Base-by-base conservation (phyloP, 371 early-diverging fungal species). In the Blakeslea trispora region DNA sequence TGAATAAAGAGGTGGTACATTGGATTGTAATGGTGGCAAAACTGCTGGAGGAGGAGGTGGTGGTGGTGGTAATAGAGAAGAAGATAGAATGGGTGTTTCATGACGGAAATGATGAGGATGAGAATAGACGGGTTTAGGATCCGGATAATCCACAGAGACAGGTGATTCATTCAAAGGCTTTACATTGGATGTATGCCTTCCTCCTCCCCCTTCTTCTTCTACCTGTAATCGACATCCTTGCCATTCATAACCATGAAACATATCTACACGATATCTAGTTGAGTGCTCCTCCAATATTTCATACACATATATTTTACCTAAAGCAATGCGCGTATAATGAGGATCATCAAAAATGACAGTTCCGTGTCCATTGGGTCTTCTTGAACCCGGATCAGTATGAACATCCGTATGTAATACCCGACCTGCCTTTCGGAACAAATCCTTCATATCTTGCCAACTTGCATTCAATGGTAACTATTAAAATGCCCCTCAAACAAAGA, bases 371-470 rank as follows among this genome's bases (percentile, higher is more conserved):
- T 84, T 84, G 4, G 89, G 83, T 49, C 56, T 49, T 57, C 60
- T 72, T 35, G 86, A 83, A 50, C 88, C 86, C 31, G 64, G 68
- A 45, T 86, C 86, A 21, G 79, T 66, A 5, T 86, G 83, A 14
- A 93, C 84, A 65, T 93, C 92, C 3, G 90, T 86, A 40, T 88
- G 81, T 24, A 84, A 53, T 0, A 91, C 89, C n/a, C 71, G 64
- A 17, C 91, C 91, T 11, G 89, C 88, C 55, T 85, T 80, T 50
- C 89, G 74, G 69, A 93, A 91, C 22, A 90, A 57, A 74, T 91
- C 92, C 64, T 91, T 91, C 57, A 93, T 64, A 62, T 91, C 91
- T 65, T 91, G 91, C 92, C 92, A 93, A 47, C 86, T 81, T 40
- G 81, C 80, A 32, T 82, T 77, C 58, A 77, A 86, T 9, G 93